Base-by-base conservation (phyloP, 1,284 basidiomycete species). In the Pterula multifida region DNA sequence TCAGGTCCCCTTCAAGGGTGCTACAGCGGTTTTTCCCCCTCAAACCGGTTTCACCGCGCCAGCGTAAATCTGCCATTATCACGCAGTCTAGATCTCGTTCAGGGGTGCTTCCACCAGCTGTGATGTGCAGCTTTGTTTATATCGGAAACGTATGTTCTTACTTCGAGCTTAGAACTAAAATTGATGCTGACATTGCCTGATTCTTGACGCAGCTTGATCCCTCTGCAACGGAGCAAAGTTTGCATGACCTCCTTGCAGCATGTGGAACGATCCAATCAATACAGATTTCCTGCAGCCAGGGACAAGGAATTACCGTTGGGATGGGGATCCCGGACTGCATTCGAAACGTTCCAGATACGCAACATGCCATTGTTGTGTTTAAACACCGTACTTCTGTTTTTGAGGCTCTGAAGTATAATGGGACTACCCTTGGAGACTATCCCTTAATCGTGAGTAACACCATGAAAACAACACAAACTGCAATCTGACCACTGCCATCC, bases 281-380 rank as follows among this genome's bases (percentile, higher is more conserved):
- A 21, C 59, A 59, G 21, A 68, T 81, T 49, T 73, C 77, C 48
- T 72, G 73, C 53, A 73, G 71, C 48, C 66, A 67, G 36, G 75
- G 75, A 12, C 62, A 68, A 24, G 65, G 65, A 1, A 60, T 68
- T 55, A 67, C 63, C 12, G 56, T 61, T 3, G 67, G 63, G 39
- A 42, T 42, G 39, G 39, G 9, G 4, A 42, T 42, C 19, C 39
- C 32, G 54, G 54, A 48, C 47, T 53, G 36, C 35, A 36, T 60
- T 45, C 49, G 60, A 48, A 62, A 60, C 36, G 47, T 53, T 47
- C 58, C 61, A 28, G 72, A 77, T 52, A 63, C 65, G 3, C 70
- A 68, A 54, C 79, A 79, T 54, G 79, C 75, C n/a, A 67, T 68
- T 3, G 56, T 81, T 3, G 58, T 67, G 11, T 81, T 79, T 55